phyloP scores from a whole-genome alignment of 2,329 filamentous ascomycete species.

The Chrysosporium queenslandicum region DNA sequence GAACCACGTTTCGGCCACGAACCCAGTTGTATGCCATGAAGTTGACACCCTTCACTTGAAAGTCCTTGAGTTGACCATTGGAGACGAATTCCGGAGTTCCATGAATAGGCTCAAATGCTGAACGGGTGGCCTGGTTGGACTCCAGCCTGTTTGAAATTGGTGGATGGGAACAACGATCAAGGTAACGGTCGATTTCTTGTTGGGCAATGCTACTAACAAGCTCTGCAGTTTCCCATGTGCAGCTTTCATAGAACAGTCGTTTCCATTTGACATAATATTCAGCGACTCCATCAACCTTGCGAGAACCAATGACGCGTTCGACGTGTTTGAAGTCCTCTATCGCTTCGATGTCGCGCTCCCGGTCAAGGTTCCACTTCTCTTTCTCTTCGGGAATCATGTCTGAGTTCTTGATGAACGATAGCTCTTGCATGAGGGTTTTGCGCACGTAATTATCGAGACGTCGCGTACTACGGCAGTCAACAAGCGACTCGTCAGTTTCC shows the following conservation, averaged over 20 bases:
- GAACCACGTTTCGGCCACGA: constrained; percentile 84
- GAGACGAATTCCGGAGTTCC: constrained; percentile 78
- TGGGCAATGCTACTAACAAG: constrained; percentile 71
- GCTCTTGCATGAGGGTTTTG: constrained; percentile 69
- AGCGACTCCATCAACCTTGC: constrained; percentile 65
- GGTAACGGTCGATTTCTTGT: constrained; percentile 79
- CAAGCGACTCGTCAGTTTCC: constrained; percentile 68
- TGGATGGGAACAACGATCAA: constrained; percentile 70
- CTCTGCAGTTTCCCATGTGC: constrained; percentile 79
- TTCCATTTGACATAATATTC: constrained; percentile 98
- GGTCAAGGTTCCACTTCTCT: constrained; percentile 90
- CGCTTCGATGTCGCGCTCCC: constrained; percentile 80
- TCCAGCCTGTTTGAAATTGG: constrained; percentile 73
- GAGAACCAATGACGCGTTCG: constrained; percentile 79
- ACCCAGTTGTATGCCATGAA: constrained; percentile 96
- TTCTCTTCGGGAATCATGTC: constrained; percentile 73
- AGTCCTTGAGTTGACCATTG: constrained; percentile 75
- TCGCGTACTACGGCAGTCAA: constrained; percentile 70
- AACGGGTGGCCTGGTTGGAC: constrained; percentile 62
- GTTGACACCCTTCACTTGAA: constrained; percentile 88
- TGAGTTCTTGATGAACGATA: constrained; percentile 62
- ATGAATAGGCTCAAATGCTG: constrained; percentile 60
- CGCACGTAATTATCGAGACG: constrained; percentile 92
- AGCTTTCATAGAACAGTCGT: constrained; percentile 81
- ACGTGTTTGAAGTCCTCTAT: constrained; percentile 84